Percentiles rank a stretch among this genome's conserved stretches.
Conservation (phyloP, 2,329 filamentous ascomycete genomes). For the Dothideomycetidae sp. region DNA sequence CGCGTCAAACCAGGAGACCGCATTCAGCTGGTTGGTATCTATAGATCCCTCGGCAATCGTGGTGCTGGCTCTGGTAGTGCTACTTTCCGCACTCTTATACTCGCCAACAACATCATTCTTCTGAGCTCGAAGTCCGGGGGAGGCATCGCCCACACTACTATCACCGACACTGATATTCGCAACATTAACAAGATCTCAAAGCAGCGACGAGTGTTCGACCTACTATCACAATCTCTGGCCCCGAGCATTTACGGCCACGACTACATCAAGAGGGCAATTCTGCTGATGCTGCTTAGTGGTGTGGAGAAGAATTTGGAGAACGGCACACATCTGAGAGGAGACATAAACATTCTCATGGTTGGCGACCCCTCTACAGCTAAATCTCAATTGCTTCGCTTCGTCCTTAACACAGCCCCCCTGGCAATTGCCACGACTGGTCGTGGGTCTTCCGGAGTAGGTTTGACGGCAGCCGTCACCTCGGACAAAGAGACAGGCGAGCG, state of each 20-base stretch:
- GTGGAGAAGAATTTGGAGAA: conserved; percentile 99
- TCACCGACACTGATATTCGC: conserved; percentile 92
- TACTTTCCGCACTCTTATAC: conserved; percentile 82
- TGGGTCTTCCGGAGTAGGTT: conserved; percentile 87
- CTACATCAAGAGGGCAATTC: conserved; percentile 93
- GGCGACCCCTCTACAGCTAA: conserved; percentile 97
- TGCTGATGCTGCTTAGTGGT: conserved; percentile 86
- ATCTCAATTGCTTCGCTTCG: conserved; percentile 92
- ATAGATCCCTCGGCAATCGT: conserved; percentile 82
- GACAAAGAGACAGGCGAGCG: conserved; percentile 97
- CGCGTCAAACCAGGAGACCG: conserved; percentile 88
- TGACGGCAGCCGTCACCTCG: conserved; percentile 88
- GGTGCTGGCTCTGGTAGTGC: conserved; percentile 84
- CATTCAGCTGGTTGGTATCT: conserved; percentile 93
- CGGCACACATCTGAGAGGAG: conserved; percentile 90
- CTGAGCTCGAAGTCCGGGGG: conserved; percentile 93
- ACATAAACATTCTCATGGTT: conserved; percentile 99
- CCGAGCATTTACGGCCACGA: conserved; percentile 96
- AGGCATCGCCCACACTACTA: conserved; percentile 77
- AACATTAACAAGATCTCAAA: conserved; percentile 98
- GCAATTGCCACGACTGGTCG: conserved; percentile 95
- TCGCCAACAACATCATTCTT: conserved; percentile 90
- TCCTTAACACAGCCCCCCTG: conserved; percentile 88
- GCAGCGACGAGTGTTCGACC: conserved; percentile 81
- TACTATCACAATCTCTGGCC: conserved; percentile 85